Percentiles rank a stretch among this genome's conserved stretches.
Conservation (phyloP, 2,329 filamentous ascomycete genomes). For the Capronia americana region DNA sequence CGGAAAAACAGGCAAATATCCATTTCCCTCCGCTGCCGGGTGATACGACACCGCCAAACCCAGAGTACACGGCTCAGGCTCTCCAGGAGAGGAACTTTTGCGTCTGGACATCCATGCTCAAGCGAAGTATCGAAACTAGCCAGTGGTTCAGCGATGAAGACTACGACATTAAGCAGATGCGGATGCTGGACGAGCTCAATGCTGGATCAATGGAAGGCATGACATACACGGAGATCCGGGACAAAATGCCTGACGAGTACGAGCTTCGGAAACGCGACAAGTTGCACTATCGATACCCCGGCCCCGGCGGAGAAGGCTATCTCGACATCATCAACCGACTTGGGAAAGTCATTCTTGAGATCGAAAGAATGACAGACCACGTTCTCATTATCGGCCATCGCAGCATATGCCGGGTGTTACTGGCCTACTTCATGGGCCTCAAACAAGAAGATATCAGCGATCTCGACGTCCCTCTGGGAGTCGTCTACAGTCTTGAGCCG, state of each 20-base stretch:
- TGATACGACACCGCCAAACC: conserved; percentile 93
- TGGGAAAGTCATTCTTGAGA: conserved; percentile 92
- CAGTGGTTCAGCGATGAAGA: conserved; percentile 94
- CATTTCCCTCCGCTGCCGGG: conserved; percentile 90
- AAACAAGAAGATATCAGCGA: conserved; percentile 91
- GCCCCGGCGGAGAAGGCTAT: conserved; percentile 93
- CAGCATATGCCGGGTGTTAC: conserved; percentile 86
- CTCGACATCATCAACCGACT: conserved; percentile 96
- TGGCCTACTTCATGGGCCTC: conserved; percentile 96
- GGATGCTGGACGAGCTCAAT: conserved; percentile 96
- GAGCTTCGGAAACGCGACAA: conserved; percentile 81
- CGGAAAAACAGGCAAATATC: conserved; percentile 74
- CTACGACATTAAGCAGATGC: conserved; percentile 96
- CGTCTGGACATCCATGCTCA: conserved; percentile 97
- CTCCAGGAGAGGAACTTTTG: conserved; percentile 84
- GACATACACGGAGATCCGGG: conserved; percentile 88
- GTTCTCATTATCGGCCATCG: conserved; percentile 91
- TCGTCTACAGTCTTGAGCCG: conserved; percentile 93
- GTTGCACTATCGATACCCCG: conserved; percentile 94
- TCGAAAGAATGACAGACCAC: conserved; percentile 96
- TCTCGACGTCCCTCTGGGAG: conserved; percentile 89
- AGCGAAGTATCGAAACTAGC: conserved; percentile 84
- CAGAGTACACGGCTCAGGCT: conserved; percentile 66
- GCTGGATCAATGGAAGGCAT: conserved; percentile 91
- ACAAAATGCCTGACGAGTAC: conserved; percentile 81